phyloP scores from a whole-genome alignment of 169 alveolate genomes.

The Plasmodium gonderi region DNA sequence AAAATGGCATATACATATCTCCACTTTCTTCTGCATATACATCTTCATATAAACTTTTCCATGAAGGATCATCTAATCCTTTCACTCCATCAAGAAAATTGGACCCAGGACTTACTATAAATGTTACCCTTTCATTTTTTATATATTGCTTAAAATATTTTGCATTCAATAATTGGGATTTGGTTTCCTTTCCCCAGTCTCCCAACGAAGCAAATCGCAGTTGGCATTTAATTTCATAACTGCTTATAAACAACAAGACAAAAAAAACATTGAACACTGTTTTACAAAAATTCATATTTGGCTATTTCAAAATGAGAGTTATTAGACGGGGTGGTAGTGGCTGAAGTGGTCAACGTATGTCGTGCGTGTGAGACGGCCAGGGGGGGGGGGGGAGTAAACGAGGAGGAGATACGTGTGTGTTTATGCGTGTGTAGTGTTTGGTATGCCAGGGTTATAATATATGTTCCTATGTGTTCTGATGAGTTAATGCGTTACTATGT shows the following conservation, averaged over 20 bases:
- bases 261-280: constrained; percentile 49
- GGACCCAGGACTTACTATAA: constrained; percentile 89
- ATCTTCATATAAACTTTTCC: constrained; percentile 85
- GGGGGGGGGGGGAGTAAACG: not conserved
- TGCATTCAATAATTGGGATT: constrained; percentile 84
- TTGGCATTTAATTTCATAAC: constrained; percentile 77
- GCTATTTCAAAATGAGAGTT: not conserved
- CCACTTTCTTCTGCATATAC: constrained; percentile 87
- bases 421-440: too few species aligned
- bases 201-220: constrained; percentile 89
- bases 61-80: constrained; percentile 81
- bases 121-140: constrained; percentile 84
- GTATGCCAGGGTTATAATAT: too few species aligned
- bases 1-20: constrained; percentile 87
- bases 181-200: constrained; percentile 88
- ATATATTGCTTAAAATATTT: constrained; percentile 85
- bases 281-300: constrained; percentile 56
- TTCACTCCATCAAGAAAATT: constrained; percentile 89
- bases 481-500: too few species aligned
- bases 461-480: too few species aligned
- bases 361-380: not conserved
- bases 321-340: not conserved
- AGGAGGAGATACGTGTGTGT: too few species aligned
- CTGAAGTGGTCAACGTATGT: too few species aligned
- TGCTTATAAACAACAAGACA: constrained; percentile 73